Percentiles rank a stretch among this genome's conserved stretches.
phyloP scores from a whole-genome alignment of 2,329 filamentous ascomycete species.

The Cylindrodendrum hubeiense region DNA sequence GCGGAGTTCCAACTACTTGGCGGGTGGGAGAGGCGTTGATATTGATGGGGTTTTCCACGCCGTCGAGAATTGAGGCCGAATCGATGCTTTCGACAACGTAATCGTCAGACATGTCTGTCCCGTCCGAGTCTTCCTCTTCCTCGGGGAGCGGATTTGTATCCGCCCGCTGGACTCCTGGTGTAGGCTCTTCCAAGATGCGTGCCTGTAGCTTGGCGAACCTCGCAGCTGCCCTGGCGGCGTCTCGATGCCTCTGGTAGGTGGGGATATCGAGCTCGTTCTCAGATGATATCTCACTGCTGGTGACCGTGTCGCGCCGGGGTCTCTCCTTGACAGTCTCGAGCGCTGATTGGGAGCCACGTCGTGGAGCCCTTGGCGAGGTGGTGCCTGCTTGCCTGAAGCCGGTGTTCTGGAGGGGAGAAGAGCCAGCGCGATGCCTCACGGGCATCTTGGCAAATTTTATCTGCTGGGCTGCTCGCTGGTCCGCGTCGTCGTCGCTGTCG shows the following conservation, averaged over 20 bases:
- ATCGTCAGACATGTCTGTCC: slow-evolving; percentile 73
- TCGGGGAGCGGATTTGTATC: slow-evolving; percentile 67
- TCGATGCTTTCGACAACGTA: slow-evolving; percentile 75
- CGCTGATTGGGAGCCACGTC: slow-evolving; percentile 79
- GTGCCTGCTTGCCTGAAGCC: slow-evolving; percentile 66
- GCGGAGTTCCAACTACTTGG: slow-evolving; percentile 74
- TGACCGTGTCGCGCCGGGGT: slow-evolving; percentile 79
- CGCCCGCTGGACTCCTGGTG: slow-evolving; percentile 56
- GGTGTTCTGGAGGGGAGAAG: slow-evolving; percentile 83
- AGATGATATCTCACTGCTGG: slow-evolving; percentile 85
- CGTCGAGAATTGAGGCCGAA: slow-evolving; percentile 77
- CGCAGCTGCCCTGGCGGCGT: slow-evolving; percentile 70
- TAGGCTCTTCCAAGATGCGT: slow-evolving; percentile 54
- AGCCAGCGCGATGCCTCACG: slow-evolving; percentile 85
- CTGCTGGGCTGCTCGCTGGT: slow-evolving; percentile 83
- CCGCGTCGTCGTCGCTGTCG: slow-evolving; percentile 83
- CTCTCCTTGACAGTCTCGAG: slow-evolving; percentile 78
- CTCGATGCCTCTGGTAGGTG: slow-evolving; percentile 72
- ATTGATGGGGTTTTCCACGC: slow-evolving; percentile 69
- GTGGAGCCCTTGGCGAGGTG: slow-evolving; percentile 61
- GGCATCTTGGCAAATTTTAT: slow-evolving; percentile 99
- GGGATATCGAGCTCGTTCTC: slow-evolving; percentile 82
- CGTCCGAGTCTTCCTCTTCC: slow-evolving; percentile 71
- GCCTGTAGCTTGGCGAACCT: slow-evolving; percentile 52
- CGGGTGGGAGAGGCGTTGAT: slow-evolving; percentile 66